Evolutionary conservation across 148 eudicot species (phyloP).

Genomic region (Vaccinium vitisidaea): DNA sequence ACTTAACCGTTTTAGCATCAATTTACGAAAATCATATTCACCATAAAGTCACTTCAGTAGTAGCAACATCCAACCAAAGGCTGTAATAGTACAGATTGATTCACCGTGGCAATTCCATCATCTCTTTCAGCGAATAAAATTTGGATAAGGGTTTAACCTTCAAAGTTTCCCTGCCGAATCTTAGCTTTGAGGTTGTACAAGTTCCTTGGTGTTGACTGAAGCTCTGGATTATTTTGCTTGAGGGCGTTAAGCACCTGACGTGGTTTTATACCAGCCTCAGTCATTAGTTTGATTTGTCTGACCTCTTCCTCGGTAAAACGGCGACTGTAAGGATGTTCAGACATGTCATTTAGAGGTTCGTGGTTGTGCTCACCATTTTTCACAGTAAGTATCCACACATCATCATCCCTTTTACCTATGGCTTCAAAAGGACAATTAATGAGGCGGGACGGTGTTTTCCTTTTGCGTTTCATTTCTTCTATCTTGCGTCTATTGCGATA

Average conservation of each 20-base stretch:
- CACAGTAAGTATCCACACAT: slow-evolving; percentile 42
- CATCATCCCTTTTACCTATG: slow-evolving; percentile 47
- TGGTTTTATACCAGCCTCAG: slow-evolving; percentile 48
- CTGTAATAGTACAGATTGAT: background rate
- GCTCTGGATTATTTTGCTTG: slow-evolving; percentile 45
- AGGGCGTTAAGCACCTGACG: slow-evolving; percentile 44
- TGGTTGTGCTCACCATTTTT: slow-evolving; percentile 57
- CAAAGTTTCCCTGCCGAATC: slow-evolving; percentile 41
- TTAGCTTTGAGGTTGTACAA: slow-evolving; percentile 47
- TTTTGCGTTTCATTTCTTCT: slow-evolving; percentile 42
- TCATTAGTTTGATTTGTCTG: slow-evolving; percentile 44
- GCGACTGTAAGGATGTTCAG: slow-evolving; percentile 56
- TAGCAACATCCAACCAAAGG: background rate
- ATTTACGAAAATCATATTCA: background rate
- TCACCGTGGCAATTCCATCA: background rate
- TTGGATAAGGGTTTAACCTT: slow-evolving; percentile 27
- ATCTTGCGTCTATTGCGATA: slow-evolving; percentile 38
- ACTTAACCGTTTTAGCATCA: background rate
- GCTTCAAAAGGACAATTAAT: slow-evolving; percentile 58
- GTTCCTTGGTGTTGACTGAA: slow-evolving; percentile 47
- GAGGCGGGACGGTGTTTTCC: slow-evolving; percentile 41
- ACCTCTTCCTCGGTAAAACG: slow-evolving; percentile 58
- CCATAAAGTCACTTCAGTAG: slow-evolving; percentile 1
- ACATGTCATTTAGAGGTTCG: slow-evolving; percentile 50
- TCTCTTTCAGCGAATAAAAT: background rate